These are phyloP conservation scores for Periglandula ipomoeae DNA, from an alignment of 2,329 filamentous ascomycete genomes.

Conservation along the genomic window DNA sequence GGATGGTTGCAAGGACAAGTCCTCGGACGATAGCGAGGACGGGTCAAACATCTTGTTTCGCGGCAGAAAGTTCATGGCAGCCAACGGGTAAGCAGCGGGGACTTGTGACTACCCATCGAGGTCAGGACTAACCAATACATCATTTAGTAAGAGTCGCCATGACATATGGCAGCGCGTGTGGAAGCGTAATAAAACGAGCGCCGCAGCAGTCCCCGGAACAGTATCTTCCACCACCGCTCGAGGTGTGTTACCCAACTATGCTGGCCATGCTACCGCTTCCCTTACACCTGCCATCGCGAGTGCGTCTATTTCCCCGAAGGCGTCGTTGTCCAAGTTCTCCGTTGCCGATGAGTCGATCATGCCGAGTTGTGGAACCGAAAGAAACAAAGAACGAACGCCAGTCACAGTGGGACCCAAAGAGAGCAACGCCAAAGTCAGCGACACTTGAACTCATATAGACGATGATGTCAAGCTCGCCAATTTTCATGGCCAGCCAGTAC, in stretches of 20 bases:
- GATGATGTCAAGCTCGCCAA: neutral
- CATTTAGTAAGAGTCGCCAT: slow-evolving; percentile 28
- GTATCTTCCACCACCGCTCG: slow-evolving; percentile 45
- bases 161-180: slow-evolving; percentile 42
- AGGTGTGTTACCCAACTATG: slow-evolving; percentile 44
- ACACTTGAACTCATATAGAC: neutral
- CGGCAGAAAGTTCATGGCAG: slow-evolving; percentile 22
- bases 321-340: slow-evolving; percentile 17
- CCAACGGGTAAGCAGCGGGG: slow-evolving; percentile 20
- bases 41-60: slow-evolving; percentile 28
- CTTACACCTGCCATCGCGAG: slow-evolving; percentile 35
- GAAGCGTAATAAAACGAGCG: slow-evolving; percentile 42
- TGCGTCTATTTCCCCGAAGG: slow-evolving; percentile 23
- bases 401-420: slow-evolving; percentile 11
- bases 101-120: neutral
- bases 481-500: neutral
- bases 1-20: slow-evolving; percentile 14
- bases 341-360: slow-evolving; percentile 14
- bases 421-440: slow-evolving; percentile 1
- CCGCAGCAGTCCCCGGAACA: slow-evolving; percentile 34
- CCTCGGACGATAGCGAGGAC: slow-evolving; percentile 24
- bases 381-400: slow-evolving; percentile 37
- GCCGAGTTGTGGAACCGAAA: slow-evolving; percentile 19
- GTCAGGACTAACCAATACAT: neutral
- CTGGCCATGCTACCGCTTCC: slow-evolving; percentile 42